These are phyloP conservation scores for Penstemon newberryi DNA, from an alignment of 257 asterid genomes.

Conservation along the genomic window DNA sequence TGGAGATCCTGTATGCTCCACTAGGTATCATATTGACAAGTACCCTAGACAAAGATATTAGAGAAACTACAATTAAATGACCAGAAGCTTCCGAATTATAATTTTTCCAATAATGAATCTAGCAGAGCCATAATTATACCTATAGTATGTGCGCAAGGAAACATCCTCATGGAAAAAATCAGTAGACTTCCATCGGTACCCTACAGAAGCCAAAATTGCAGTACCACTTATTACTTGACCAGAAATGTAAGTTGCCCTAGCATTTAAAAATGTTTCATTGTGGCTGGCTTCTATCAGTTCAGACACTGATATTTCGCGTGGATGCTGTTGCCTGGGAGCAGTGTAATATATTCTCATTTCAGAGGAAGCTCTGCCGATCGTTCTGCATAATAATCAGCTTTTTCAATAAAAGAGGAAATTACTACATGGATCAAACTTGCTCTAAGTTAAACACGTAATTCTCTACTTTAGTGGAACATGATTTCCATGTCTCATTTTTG, in stretches of 20 bases:
- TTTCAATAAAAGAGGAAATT: slow-evolving; percentile 8
- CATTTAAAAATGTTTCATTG: slow-evolving; percentile 53
- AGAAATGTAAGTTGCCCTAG: slow-evolving; percentile 71
- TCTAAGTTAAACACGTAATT: slow-evolving; percentile 9
- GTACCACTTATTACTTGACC: slow-evolving; percentile 77
- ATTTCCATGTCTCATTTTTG: slow-evolving; percentile 9
- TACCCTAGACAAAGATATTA: slow-evolving; percentile 43
- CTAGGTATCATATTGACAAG: slow-evolving; percentile 69
- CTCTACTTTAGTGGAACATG: slow-evolving; percentile 13
- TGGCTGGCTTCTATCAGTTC: slow-evolving; percentile 36
- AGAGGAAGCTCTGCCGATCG: slow-evolving; percentile 88
- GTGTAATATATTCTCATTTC: slow-evolving; percentile 75
- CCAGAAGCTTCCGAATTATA: slow-evolving; percentile 10
- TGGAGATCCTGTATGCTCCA: slow-evolving; percentile 76
- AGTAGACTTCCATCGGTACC: slow-evolving; percentile 79
- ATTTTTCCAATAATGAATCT: slow-evolving; percentile 16
- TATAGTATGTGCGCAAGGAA: slow-evolving; percentile 58
- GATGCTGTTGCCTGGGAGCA: slow-evolving; percentile 44
- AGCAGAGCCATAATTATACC: slow-evolving; percentile 44
- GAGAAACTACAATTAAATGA: slow-evolving; percentile 16
- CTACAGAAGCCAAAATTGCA: slow-evolving; percentile 83
- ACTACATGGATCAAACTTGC: background rate
- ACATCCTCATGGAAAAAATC: slow-evolving; percentile 65
- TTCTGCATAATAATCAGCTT: slow-evolving; percentile 44
- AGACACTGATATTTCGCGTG: slow-evolving; percentile 34